Percentiles rank a stretch among this genome's conserved stretches.
Evolutionary conservation across 306 rosid genomes (phyloP).

Genomic region (Vachellia pachyceras): DNA sequence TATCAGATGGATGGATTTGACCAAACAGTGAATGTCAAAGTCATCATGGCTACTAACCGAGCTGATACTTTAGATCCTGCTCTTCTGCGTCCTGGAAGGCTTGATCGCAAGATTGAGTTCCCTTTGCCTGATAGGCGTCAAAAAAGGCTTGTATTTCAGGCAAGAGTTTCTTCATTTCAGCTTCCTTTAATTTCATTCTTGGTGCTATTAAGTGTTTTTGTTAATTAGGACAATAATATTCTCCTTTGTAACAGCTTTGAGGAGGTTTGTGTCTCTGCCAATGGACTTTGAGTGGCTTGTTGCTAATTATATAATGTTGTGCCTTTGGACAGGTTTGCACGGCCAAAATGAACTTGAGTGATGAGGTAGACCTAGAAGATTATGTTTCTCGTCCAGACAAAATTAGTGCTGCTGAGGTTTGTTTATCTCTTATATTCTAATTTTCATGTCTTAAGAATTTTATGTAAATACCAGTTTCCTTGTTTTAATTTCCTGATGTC

Average conservation of each 20-base stretch:
- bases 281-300: slow-evolving; percentile 16
- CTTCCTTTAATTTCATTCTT: background rate
- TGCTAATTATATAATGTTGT: slow-evolving; percentile 15
- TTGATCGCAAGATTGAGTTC: slow-evolving; percentile 95
- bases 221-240: background rate
- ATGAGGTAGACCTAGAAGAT: slow-evolving; percentile 97
- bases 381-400: slow-evolving; percentile 99
- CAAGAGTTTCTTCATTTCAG: slow-evolving; percentile 37
- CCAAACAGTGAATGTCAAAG: slow-evolving; percentile 98
- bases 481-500: background rate
- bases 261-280: slow-evolving; percentile 19
- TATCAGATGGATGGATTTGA: slow-evolving; percentile 98
- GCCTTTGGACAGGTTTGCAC: slow-evolving; percentile 80
- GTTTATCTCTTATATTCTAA: slow-evolving; percentile 37
- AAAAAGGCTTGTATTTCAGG: slow-evolving; percentile 99
- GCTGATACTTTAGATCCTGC: slow-evolving; percentile 99
- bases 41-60: slow-evolving; percentile 97
- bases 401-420: slow-evolving; percentile 99
- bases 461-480: background rate
- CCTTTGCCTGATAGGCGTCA: slow-evolving; percentile 98
- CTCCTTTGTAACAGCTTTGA: background rate
- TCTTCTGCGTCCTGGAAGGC: slow-evolving; percentile 97
- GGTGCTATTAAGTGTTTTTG: background rate
- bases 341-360: slow-evolving; percentile 95
- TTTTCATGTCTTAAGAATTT: slow-evolving; percentile 8